Base-by-base conservation (phyloP, 2,329 filamentous ascomycete species). In the Macrophomina pseudophaseolina region DNA sequence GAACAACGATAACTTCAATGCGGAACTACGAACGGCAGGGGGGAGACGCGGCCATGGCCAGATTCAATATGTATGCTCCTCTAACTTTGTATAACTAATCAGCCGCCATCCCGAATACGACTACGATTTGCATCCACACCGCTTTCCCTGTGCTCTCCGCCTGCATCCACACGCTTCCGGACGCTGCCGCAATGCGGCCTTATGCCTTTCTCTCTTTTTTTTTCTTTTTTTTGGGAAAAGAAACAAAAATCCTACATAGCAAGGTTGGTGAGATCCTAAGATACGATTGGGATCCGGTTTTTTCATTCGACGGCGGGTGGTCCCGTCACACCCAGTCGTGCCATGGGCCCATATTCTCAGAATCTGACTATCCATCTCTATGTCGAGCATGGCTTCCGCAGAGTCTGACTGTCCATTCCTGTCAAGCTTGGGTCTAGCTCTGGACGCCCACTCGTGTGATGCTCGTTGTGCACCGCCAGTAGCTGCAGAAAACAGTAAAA, bases 71-170 rank as follows among this genome's bases (percentile, higher is more conserved):
- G 46, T 18, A 14, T 1, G 46, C 46, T 23, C 8, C n/a, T 9
- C n/a, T 9, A 18, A 18, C n/a, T 9, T 49, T 49, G 16, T 28
- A 28, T 28, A 49, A 16, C 3, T 6, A 49, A 23, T 18, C n/a
- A 6, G 23, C 32, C 30, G 16, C 38, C 23, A 44, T 40, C 11
- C 56, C 56, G 56, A 60, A 49, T 60, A 49, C 56, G 56, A 42
- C 35, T 30, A 30, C 35, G 35, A 38, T 54, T 35, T 33, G 8
- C 52, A 16, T 40, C 32, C 18, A 44, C 42, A 44, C 42, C 42
- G 42, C 42, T 14, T 44, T 52, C 28, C 48, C 28, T 32, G 49
- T 33, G 28, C 44, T 23, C 35, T 48, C 44, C 32, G 58, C 44
- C 58, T 4, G 8, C 28, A 48, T 35, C 28, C 56, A 60, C 18